A percentile compares a stretch with the other conserved stretches of the same genome.
phyloP scores from a whole-genome alignment of 1,284 basidiomycete genomes.

The Serendipita sp. region DNA sequence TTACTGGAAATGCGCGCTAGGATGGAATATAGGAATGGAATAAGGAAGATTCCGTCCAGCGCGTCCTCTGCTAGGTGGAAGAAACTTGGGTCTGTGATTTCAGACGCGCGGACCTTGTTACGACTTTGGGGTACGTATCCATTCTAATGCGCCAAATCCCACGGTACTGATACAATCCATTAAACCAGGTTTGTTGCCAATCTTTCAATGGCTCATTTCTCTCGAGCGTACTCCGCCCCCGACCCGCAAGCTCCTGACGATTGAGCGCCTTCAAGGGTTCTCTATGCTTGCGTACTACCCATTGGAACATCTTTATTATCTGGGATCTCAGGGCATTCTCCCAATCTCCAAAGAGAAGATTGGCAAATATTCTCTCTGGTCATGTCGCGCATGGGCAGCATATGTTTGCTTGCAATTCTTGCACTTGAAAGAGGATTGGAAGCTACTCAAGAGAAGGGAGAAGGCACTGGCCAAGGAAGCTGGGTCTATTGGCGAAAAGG shows the following conservation, averaged over 20 bases:
- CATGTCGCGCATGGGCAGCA: constrained; percentile 59
- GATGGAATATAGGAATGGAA: constrained; percentile 46
- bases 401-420: constrained; percentile 62
- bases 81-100: constrained; percentile 41
- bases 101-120: constrained; percentile 57
- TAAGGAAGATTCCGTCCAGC: constrained; percentile 38
- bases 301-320: constrained; percentile 63
- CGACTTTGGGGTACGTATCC: constrained; percentile 54
- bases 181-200: constrained; percentile 50
- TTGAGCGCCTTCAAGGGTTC: constrained; percentile 72
- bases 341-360: constrained; percentile 35
- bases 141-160: constrained; percentile 3
- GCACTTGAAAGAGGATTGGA: constrained; percentile 53
- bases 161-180: neutral
- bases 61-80: constrained; percentile 34
- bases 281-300: constrained; percentile 74
- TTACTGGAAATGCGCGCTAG: constrained; percentile 50
- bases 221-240: constrained; percentile 54
- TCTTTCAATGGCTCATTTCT: constrained; percentile 61
- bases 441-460: constrained; percentile 38
- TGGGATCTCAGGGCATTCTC: constrained; percentile 49
- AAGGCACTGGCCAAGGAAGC: constrained; percentile 44
- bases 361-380: constrained; percentile 44
- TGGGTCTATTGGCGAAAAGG: constrained; percentile 24
- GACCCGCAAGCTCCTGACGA: constrained; percentile 51